These are phyloP conservation scores for Strobilomyces dryophilus DNA, from an alignment of 768 basidiomycete genomes.

Conservation along the genomic window DNA sequence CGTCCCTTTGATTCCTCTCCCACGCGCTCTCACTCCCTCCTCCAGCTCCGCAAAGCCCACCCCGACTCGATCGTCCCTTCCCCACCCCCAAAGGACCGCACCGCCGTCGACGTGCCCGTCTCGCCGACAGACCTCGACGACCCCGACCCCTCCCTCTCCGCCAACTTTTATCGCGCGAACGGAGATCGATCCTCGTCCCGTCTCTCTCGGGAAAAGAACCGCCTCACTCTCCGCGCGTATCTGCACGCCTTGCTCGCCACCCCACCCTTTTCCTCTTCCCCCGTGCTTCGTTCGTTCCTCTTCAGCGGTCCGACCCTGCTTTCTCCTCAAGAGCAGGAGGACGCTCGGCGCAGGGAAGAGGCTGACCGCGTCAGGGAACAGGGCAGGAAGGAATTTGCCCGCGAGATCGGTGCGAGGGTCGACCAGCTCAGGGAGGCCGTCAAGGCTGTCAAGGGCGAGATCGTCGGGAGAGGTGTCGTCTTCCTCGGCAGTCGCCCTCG, in stretches of 20 bases:
- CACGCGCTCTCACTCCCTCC: constrained; percentile 10
- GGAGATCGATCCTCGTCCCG: constrained; percentile 26
- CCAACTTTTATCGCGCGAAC: constrained; percentile 25
- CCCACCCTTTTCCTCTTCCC: constrained; percentile 73
- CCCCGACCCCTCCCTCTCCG: constrained; percentile 60
- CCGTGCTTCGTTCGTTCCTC: constrained; percentile 83
- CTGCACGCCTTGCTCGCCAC: constrained; percentile 75
- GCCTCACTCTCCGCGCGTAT: constrained; percentile 90
- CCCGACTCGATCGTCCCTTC: constrained; percentile 75
- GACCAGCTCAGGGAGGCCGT: constrained; percentile 82
- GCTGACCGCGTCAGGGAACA: constrained; percentile 86
- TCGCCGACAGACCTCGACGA: neutral
- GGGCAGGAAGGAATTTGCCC: constrained; percentile 78
- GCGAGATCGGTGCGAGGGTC: constrained; percentile 82
- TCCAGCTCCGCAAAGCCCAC: constrained; percentile 80
- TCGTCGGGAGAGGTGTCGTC: constrained; percentile 74
- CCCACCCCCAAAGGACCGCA: constrained; percentile 88
- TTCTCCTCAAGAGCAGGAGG: constrained; percentile 69
- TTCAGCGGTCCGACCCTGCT: constrained; percentile 70
- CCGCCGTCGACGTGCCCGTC: constrained; percentile 52
- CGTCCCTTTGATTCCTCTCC: constrained; percentile 11
- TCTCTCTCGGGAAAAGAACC: constrained; percentile 88
- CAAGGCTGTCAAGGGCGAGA: constrained; percentile 86
- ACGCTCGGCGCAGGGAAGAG: constrained; percentile 77
- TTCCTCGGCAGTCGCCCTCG: neutral